Evolutionary conservation across 2,329 filamentous ascomycete genomes (phyloP).

Genomic region (Cladosporium sphaerospermum): DNA sequence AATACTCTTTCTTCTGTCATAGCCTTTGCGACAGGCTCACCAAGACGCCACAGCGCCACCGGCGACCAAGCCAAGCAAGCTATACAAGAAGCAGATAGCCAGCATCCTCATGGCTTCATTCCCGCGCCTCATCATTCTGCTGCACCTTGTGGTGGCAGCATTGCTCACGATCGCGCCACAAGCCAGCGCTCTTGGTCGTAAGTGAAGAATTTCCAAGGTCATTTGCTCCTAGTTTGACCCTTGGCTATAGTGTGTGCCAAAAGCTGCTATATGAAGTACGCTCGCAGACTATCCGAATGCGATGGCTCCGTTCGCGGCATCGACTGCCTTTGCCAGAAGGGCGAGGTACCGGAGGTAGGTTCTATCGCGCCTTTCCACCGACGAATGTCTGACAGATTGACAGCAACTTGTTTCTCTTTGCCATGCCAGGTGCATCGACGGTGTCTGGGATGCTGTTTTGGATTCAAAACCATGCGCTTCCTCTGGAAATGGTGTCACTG

Average conservation of each 20-base stretch:
- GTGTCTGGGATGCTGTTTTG: not conserved
- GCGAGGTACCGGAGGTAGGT: not conserved
- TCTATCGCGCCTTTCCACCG: not conserved
- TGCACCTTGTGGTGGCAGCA: not conserved
- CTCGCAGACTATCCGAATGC: not conserved
- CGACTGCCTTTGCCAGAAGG: not conserved
- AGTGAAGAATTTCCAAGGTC: not conserved
- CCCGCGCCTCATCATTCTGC: not conserved
- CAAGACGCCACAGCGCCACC: not conserved
- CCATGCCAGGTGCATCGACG: not conserved
- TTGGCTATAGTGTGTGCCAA: not conserved
- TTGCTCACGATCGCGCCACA: not conserved
- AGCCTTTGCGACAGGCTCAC: not conserved
- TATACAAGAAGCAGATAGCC: not conserved
- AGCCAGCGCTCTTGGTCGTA: not conserved
- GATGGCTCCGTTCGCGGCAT: not conserved
- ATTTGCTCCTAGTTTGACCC: not conserved
- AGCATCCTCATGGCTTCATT: not conserved
- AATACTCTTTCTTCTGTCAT: not conserved
- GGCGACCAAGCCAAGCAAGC: not conserved
- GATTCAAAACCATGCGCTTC: not conserved
- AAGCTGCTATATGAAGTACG: not conserved
- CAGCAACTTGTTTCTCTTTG: not conserved
- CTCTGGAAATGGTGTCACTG: not conserved
- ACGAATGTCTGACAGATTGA: not conserved